Percentiles rank a stretch among this genome's conserved stretches.
Conservation (phyloP, 352 stramenopile species). For the Pythium monospermum region DNA sequence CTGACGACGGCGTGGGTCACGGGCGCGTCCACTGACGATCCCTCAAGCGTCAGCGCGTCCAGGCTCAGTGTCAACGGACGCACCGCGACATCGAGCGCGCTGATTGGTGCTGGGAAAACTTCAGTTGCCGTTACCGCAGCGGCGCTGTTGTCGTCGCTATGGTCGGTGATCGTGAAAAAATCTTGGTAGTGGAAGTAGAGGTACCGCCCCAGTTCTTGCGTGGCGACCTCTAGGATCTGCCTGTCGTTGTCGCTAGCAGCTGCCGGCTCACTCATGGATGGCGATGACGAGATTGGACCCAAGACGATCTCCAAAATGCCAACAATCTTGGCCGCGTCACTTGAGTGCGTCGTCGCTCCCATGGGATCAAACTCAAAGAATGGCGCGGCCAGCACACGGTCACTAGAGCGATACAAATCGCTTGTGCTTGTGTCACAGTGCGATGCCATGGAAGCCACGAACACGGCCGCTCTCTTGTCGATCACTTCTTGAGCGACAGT, state of each 20-base stretch:
- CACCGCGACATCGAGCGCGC: background rate
- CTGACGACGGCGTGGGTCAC: conserved; percentile 17
- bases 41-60: background rate
- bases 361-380: conserved; percentile 44
- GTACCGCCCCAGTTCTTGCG: conserved; percentile 61
- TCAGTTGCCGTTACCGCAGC: background rate
- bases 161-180: conserved; percentile 45
- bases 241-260: conserved; percentile 42
- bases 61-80: conserved; percentile 8
- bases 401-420: conserved; percentile 16
- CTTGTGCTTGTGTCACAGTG: conserved; percentile 2
- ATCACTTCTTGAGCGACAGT: conserved; percentile 35
- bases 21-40: background rate
- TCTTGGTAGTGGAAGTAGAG: conserved; percentile 70
- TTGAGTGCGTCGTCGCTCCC: conserved; percentile 18
- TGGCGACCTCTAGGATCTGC: conserved; percentile 60
- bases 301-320: conserved; percentile 66
- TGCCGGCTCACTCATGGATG: too few relatives aligned
- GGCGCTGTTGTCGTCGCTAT: background rate
- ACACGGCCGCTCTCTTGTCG: conserved; percentile 23
- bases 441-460: conserved; percentile 9
- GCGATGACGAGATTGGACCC: conserved; percentile 13
- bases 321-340: conserved; percentile 32
- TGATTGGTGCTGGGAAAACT: conserved; percentile 17
- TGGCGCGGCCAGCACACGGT: conserved; percentile 34